phyloP scores from a whole-genome alignment of 2,329 filamentous ascomycete genomes.

The Nemania sp. region DNA sequence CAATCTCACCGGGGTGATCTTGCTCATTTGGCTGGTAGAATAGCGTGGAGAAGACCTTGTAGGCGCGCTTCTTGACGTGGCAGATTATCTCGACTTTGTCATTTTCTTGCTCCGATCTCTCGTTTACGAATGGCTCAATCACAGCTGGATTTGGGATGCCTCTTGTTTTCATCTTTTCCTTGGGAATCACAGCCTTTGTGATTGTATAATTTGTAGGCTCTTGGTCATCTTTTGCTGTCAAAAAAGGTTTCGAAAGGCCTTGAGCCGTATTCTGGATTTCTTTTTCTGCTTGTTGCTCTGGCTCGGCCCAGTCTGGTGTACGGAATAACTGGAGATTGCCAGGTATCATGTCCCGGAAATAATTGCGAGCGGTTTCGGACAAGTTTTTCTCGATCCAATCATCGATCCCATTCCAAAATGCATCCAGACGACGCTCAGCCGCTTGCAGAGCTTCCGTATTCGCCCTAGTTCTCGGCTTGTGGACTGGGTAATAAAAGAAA shows the following conservation, averaged over 20 bases:
- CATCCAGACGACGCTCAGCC: constrained; percentile 32
- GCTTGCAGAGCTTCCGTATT: constrained; percentile 28
- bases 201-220: neutral
- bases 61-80: neutral
- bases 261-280: neutral
- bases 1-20: neutral
- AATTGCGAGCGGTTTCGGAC: constrained; percentile 34
- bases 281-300: constrained; percentile 15
- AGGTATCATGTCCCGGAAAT: constrained; percentile 37
- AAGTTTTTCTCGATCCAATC: constrained; percentile 19
- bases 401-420: constrained; percentile 29
- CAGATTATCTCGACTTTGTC: neutral
- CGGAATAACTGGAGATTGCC: constrained; percentile 46
- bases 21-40: neutral
- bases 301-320: constrained; percentile 53
- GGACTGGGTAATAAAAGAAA: constrained; percentile 48
- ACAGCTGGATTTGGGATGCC: neutral
- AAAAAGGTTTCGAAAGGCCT: neutral
- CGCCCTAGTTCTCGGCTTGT: constrained; percentile 28
- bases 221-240: neutral
- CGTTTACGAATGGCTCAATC: neutral
- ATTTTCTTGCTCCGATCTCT: neutral
- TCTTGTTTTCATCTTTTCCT: neutral
- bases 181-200: no score
- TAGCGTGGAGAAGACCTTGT: neutral